These are phyloP conservation scores for Gastrolobium bilobum DNA, from an alignment of 306 rosid species.

Conservation along the genomic window DNA sequence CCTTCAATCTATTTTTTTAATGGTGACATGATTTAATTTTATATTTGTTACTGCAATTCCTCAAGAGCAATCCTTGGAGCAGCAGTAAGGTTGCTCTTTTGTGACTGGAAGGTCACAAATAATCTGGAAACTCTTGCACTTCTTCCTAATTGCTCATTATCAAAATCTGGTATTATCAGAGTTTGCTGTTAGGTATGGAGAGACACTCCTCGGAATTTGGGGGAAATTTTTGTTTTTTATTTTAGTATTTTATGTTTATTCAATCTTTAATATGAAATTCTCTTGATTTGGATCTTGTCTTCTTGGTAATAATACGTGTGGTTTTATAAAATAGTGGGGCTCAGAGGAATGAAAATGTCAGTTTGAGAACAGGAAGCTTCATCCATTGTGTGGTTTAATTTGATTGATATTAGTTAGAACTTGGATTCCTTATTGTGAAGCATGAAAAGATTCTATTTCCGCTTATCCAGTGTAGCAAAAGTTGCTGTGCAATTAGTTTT, in stretches of 20 bases:
- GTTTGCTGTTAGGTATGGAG: background rate
- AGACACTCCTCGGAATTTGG: background rate
- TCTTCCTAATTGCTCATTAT: background rate
- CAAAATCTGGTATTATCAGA: background rate
- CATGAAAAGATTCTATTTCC: constrained; percentile 16
- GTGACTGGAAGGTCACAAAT: background rate
- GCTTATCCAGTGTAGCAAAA: constrained; percentile 1
- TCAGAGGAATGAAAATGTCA: constrained; percentile 20
- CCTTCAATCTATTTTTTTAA: background rate
- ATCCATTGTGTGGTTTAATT: background rate
- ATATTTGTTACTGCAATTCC: background rate
- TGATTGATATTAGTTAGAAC: constrained; percentile 9
- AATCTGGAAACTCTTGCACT: background rate
- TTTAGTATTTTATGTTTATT: background rate
- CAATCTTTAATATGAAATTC: constrained; percentile 15
- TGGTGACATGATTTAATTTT: background rate
- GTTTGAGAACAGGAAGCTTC: background rate
- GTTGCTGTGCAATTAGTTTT: constrained; percentile 23
- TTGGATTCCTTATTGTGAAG: constrained; percentile 1
- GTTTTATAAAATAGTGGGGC: constrained; percentile 1
- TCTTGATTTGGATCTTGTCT: background rate
- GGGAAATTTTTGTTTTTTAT: background rate
- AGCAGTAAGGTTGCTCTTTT: too few species aligned
- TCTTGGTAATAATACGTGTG: background rate
- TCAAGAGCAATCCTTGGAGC: background rate